Conservation (phyloP, 495 filamentous ascomycete genomes). For the Trichocladium antarcticum region DNA sequence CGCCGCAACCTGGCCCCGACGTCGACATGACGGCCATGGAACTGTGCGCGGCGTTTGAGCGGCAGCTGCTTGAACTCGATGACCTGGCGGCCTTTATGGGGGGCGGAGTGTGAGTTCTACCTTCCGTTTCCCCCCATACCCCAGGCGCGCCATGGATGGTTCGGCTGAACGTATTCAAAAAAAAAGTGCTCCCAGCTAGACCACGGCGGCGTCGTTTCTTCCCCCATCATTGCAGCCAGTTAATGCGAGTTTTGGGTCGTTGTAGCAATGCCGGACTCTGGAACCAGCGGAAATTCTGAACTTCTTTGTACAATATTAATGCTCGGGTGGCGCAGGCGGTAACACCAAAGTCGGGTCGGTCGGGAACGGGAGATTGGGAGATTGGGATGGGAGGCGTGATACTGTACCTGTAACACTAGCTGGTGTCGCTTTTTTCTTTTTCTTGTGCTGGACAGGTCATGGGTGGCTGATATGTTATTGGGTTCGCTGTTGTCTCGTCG, state of each 20-base stretch:
- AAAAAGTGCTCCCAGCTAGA: conserved; percentile 18
- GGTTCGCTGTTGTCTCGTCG: neutral
- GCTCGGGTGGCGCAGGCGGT: neutral
- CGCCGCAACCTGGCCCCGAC: conserved; percentile 12
- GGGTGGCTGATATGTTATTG: neutral
- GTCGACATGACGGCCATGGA: conserved; percentile 42
- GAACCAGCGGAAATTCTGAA: neutral
- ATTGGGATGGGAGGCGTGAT: too few species aligned
- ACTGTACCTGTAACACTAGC: neutral
- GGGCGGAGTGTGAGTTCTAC: conserved; percentile 35
- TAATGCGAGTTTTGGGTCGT: neutral
- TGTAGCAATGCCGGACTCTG: neutral
- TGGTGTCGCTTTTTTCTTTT: neutral
- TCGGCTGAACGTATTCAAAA: neutral
- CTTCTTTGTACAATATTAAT: neutral
- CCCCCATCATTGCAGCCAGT: neutral
- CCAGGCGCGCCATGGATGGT: neutral
- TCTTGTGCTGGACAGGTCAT: neutral
- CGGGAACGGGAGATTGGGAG: neutral
- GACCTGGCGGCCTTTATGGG: conserved; percentile 45
- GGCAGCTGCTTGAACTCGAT: conserved; percentile 40
- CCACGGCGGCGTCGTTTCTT: neutral
- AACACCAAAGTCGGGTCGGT: neutral
- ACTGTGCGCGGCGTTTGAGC: conserved; percentile 39
- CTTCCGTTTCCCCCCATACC: neutral